phyloP scores from a whole-genome alignment of 495 filamentous ascomycete genomes.

The Chlorociboria aeruginascens region DNA sequence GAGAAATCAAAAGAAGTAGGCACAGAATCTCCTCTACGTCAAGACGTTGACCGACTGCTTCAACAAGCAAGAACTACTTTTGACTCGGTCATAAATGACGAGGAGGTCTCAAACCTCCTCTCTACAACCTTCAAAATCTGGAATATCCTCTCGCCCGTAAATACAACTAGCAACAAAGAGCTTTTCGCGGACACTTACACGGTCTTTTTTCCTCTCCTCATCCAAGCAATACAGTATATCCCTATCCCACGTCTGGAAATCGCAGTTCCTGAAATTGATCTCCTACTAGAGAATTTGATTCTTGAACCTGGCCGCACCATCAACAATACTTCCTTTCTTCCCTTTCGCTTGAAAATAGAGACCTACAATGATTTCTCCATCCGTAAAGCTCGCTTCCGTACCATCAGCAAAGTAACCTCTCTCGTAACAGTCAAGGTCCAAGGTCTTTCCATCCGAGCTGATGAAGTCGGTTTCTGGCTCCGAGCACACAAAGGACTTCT shows the following conservation, averaged over 20 bases:
- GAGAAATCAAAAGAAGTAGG: slow-evolving; percentile 52
- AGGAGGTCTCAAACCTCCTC: slow-evolving; percentile 54
- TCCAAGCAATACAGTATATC: slow-evolving; percentile 68
- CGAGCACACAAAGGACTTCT: slow-evolving; percentile 54
- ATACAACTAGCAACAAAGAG: slow-evolving; percentile 45
- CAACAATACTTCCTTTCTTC: slow-evolving; percentile 81
- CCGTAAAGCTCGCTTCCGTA: slow-evolving; percentile 63
- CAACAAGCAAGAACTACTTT: slow-evolving; percentile 56
- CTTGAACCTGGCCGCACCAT: slow-evolving; percentile 79
- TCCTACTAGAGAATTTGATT: slow-evolving; percentile 82
- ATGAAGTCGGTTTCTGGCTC: slow-evolving; percentile 73
- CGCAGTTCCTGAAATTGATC: slow-evolving; percentile 68
- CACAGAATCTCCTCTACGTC: slow-evolving; percentile 49
- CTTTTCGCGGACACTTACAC: slow-evolving; percentile 63
- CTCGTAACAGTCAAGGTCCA: slow-evolving; percentile 64
- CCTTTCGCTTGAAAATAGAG: slow-evolving; percentile 67
- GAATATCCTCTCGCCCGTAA: slow-evolving; percentile 48
- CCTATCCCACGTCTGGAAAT: slow-evolving; percentile 83
- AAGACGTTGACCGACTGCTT: slow-evolving; percentile 65
- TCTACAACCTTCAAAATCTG: slow-evolving; percentile 51
- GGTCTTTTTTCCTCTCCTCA: slow-evolving; percentile 66
- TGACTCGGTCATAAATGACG: slow-evolving; percentile 53
- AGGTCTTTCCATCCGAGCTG: slow-evolving; percentile 68
- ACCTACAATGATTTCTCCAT: slow-evolving; percentile 81
- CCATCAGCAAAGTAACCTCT: slow-evolving; percentile 48